These are phyloP conservation scores for Funneliformis mosseae DNA, from an alignment of 192 early-diverging fungal species.

Conservation along the genomic window DNA sequence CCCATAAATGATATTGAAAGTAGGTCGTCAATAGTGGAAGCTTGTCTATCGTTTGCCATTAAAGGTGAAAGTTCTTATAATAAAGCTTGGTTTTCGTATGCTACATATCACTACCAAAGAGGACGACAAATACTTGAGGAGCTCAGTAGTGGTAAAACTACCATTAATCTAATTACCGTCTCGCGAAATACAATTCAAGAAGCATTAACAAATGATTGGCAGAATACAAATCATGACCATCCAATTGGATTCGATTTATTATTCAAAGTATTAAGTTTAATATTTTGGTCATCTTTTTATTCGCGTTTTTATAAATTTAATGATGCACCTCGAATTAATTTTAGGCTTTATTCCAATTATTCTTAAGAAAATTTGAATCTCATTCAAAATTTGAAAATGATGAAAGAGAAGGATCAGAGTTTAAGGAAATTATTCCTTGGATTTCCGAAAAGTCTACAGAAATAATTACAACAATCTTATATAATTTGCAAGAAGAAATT, in stretches of 20 bases:
- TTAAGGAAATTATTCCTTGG: conserved; percentile 9
- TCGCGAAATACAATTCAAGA: conserved; percentile 11
- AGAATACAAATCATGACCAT: background rate
- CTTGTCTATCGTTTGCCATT: conserved; percentile 49
- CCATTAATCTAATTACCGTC: conserved; percentile 24
- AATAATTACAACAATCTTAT: background rate
- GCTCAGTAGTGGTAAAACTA: conserved; percentile 26
- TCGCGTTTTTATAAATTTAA: background rate
- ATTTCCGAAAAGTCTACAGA: conserved; percentile 3
- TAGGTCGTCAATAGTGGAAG: conserved; percentile 5
- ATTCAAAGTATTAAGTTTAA: conserved; percentile 3
- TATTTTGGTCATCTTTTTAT: background rate
- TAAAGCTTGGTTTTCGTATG: conserved; percentile 69
- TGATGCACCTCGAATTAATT: background rate
- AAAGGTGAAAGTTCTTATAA: conserved; percentile 37
- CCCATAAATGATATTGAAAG: background rate
- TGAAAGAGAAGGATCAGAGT: background rate
- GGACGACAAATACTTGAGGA: conserved; percentile 61
- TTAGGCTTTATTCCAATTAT: conserved; percentile 14
- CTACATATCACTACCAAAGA: conserved; percentile 57
- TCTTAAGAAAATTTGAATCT: conserved; percentile 13
- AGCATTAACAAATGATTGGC: conserved; percentile 22
- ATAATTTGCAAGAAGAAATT: conserved; percentile 19
- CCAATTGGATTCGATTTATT: background rate
- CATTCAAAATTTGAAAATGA: conserved; percentile 10